phyloP scores from a whole-genome alignment of 345 rosid species.

The Populus simonii region DNA sequence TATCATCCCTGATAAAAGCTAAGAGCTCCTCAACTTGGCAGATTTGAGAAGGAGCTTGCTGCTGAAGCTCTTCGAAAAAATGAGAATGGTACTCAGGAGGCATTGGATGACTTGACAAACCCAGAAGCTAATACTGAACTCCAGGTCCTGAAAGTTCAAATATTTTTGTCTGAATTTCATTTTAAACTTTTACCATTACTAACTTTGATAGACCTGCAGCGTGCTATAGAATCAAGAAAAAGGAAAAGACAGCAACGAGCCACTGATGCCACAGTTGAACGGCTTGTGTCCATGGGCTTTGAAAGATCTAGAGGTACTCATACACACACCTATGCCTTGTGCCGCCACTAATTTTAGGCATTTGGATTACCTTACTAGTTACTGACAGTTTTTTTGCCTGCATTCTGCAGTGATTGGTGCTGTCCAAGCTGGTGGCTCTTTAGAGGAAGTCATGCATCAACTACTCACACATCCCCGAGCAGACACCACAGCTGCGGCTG shows the following conservation, averaged over 20 bases:
- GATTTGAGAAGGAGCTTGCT: slow-evolving; percentile 79
- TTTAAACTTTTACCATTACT: background rate
- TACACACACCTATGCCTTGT: background rate
- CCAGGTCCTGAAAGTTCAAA: slow-evolving; percentile 41
- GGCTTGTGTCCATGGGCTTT: slow-evolving; percentile 88
- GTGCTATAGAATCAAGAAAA: slow-evolving; percentile 65
- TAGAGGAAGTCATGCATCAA: slow-evolving; percentile 50
- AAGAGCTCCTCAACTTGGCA: slow-evolving; percentile 32
- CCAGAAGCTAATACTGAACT: slow-evolving; percentile 59
- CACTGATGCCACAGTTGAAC: slow-evolving; percentile 37
- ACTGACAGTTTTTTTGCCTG: slow-evolving; percentile 18
- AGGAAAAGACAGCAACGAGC: slow-evolving; percentile 50
- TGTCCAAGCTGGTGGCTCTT: slow-evolving; percentile 43
- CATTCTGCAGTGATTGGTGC: slow-evolving; percentile 49
- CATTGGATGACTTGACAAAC: slow-evolving; percentile 84
- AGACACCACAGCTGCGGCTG: slow-evolving; percentile 18
- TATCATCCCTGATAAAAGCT: background rate
- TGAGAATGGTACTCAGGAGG: slow-evolving; percentile 75
- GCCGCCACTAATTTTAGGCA: background rate
- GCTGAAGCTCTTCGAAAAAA: slow-evolving; percentile 88
- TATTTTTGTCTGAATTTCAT: background rate
- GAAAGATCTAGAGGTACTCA: slow-evolving; percentile 63
- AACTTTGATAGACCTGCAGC: slow-evolving; percentile 35
- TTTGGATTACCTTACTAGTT: background rate
- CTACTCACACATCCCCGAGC: slow-evolving; percentile 38